Evolutionary conservation across 305 asterid genomes (phyloP).

Genomic region (Solanum chacoense): DNA sequence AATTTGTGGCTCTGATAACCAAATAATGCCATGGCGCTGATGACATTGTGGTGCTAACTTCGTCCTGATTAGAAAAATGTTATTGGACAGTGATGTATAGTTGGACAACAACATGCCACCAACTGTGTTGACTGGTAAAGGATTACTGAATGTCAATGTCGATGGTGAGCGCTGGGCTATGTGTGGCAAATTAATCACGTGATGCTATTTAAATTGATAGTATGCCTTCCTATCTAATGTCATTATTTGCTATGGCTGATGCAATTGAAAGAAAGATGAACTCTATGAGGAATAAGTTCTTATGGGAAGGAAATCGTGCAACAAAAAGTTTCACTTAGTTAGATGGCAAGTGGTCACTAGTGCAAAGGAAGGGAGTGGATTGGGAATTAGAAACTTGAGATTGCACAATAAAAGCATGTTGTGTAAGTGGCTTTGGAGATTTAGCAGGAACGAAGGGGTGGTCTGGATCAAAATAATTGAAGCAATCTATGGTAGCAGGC

Average conservation of each 20-base stretch:
- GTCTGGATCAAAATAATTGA: neutral
- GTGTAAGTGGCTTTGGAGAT: neutral
- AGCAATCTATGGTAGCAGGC: neutral
- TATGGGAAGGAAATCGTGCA: neutral
- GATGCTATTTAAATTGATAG: neutral
- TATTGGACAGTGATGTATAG: neutral
- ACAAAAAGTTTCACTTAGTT: neutral
- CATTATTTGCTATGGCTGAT: neutral
- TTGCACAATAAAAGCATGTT: neutral
- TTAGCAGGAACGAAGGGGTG: neutral
- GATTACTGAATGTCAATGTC: neutral
- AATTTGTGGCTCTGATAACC: neutral
- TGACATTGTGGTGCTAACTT: neutral
- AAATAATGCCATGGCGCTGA: neutral
- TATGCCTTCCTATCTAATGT: neutral
- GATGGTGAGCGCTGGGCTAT: neutral
- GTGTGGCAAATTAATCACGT: neutral
- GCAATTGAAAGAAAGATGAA: neutral
- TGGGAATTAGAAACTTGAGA: neutral
- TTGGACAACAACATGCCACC: neutral
- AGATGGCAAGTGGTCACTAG: neutral
- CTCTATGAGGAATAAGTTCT: neutral
- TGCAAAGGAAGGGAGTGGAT: neutral
- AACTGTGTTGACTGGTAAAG: neutral
- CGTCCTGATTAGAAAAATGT: neutral